Base-by-base conservation (phyloP, 1,284 basidiomycete genomes). In the Ustilago hordei region DNA sequence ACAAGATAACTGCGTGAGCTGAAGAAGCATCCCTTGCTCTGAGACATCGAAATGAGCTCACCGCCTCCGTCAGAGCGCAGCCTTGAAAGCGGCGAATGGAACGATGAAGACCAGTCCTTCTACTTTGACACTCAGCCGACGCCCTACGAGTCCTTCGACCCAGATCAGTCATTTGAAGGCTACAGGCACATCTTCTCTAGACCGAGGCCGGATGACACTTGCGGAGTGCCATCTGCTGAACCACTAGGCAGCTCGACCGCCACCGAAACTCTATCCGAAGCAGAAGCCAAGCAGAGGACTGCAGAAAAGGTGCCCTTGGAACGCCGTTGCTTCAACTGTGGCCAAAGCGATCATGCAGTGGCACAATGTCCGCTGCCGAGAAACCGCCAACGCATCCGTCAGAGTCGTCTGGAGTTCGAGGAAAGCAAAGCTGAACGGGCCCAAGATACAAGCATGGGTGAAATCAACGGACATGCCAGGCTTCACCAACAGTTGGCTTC, bases 101-200 rank as follows among this genome's bases (percentile, higher is more conserved):
- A 70, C 32, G 60, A 55, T 32, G 62, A 70, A 32, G 62, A 65
- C 9, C 53, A 56, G 38, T 58, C 57, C 3, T 73, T 73, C 58
- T 68, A 60, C 58, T 52, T 68, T 52, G 70, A 73, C 39, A 36
- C 64, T 8, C 58, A 57, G 3, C 71, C 71, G 12, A 74, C 71
- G 6, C 60, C 71, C 1, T 62, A 58, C 38, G 66, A 65, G 9
- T 57, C 57, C 3, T 74, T 69, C 35, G 71, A 74, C 53, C 71
- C 71, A 4, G 71, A 74, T 3, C 66, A 74, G 53, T 74, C 71
- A 7, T 64, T 74, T 39, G 66, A 74, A 28, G 71, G 62, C 2
- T 69, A 69, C 35, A 36, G 43, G 23, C 50, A 74, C 38, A 28
- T 64, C 31, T 70, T 70, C 31, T 50, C 54, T 13, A 43, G 59